Evolutionary conservation across 2,329 filamentous ascomycete genomes (phyloP).

Genomic region (Fusarium algeriense): DNA sequence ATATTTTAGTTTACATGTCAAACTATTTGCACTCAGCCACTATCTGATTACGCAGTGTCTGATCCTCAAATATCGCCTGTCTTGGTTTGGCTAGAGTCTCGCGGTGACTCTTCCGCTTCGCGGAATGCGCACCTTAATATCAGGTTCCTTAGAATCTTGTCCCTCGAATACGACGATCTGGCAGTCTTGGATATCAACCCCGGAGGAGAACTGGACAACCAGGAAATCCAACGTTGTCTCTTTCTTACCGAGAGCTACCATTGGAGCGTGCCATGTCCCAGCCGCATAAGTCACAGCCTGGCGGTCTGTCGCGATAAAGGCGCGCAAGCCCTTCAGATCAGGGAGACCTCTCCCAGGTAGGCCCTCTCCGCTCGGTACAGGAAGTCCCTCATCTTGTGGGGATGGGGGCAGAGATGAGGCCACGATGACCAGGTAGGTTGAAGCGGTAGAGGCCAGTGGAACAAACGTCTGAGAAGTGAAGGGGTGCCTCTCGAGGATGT

Average conservation of each 20-base stretch:
- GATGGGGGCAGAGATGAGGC: conserved; percentile 76
- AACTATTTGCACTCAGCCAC: conserved; percentile 31
- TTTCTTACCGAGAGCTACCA: conserved; percentile 81
- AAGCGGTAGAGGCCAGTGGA: conserved; percentile 70
- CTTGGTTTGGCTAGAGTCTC: conserved; percentile 24
- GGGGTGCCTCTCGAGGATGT: conserved; percentile 88
- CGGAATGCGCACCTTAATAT: conserved; percentile 51
- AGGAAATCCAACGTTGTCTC: conserved; percentile 81
- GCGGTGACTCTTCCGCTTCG: conserved; percentile 20
- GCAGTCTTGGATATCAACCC: conserved; percentile 85
- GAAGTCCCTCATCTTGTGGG: conserved; percentile 42
- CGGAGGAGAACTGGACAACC: conserved; percentile 90
- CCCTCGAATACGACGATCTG: conserved; percentile 74
- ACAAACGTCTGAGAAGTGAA: conserved; percentile 95
- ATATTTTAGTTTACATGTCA: conserved; percentile 19
- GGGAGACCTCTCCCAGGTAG: conserved; percentile 75
- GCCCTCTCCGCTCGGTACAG: conserved; percentile 48
- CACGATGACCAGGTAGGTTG: conserved; percentile 85
- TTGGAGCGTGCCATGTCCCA: conserved; percentile 96
- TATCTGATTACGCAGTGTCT: conserved; percentile 21
- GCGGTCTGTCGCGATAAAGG: conserved; percentile 80
- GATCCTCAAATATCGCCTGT: conserved; percentile 28
- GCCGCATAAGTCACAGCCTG: conserved; percentile 93
- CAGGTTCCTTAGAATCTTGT: conserved; percentile 55
- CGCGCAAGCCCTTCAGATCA: conserved; percentile 76